Base-by-base conservation (phyloP, 306 rosid genomes). In the Casuarina cunninghamiana region DNA sequence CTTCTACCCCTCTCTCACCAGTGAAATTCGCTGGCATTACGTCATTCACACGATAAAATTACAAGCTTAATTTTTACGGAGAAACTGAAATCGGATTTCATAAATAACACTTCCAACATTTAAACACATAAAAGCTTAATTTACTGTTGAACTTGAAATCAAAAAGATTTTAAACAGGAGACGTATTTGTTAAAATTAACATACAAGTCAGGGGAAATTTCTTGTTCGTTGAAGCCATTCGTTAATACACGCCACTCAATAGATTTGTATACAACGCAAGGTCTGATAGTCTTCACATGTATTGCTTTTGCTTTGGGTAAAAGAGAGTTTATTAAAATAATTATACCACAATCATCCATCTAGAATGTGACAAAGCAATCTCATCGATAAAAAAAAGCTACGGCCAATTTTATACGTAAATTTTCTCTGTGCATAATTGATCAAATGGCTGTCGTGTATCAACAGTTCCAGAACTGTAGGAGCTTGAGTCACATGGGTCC, bases 401-500 rank as follows among this genome's bases (percentile, higher is more conserved):
- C 32, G 32, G 32, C 32, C 32, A 26, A 26, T 26, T 26, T 26
- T 26, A 26, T 26, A 26, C 32, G 32, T 26, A 26, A 26, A 26
- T 26, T 26, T 26, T 26, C 32, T 26, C 32, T 26, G 32, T 26
- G 32, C 32, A 26, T 26, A 26, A 26, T 26, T 26, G 32, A 26
- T 26, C 32, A 26, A 26, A 26, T 1, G 32, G 32, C 32, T 26
- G 32, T 26, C 32, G 32, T 26, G 32, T 26, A 26, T 26, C 32
- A 26, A 26, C 32, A 26, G 32, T 26, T 26, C 32, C 32, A 1
- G 32, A 26, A 26, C 32, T 26, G 32, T 26, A 26, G 32, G 32
- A 39, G 77, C 65, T 77, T 10, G 10, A 55, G 50, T 68, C n/a
- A 17, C 44, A 77, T 79, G 75, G 88, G 85, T 21, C 86, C 91